phyloP scores from a whole-genome alignment of 2,329 filamentous ascomycete genomes.

The Lecanosticta acicola region DNA sequence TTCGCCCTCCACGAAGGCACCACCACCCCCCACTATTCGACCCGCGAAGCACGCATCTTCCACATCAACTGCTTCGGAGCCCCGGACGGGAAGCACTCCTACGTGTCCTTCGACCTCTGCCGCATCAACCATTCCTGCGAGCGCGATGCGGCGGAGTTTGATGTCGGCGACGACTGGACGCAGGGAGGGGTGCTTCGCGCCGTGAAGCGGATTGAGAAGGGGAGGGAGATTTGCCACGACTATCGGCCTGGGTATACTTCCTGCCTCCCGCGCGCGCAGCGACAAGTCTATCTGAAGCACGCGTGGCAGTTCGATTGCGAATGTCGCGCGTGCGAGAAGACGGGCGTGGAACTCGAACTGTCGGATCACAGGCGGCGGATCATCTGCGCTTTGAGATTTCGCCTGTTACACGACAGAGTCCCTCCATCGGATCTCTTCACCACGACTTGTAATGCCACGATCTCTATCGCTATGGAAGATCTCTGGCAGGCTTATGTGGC shows the following conservation, averaged over 20 bases:
- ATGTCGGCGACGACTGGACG: background rate
- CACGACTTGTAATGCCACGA: background rate
- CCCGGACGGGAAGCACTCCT: background rate
- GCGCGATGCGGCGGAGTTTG: background rate
- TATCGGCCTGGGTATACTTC: background rate
- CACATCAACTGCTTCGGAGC: constrained; percentile 1
- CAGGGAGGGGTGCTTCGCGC: background rate
- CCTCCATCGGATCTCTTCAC: too few species aligned
- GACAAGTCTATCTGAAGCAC: constrained; percentile 1
- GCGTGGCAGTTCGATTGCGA: constrained; percentile 1
- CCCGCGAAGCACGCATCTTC: constrained; percentile 2
- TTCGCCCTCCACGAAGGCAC: constrained; percentile 1
- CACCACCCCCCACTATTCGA: background rate
- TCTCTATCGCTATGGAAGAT: background rate
- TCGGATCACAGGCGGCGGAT: background rate
- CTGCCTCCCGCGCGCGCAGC: background rate
- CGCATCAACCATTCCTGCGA: constrained; percentile 4
- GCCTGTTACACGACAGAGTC: background rate
- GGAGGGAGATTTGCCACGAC: background rate
- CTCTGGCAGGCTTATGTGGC: background rate
- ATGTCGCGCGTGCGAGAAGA: background rate
- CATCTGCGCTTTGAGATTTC: background rate
- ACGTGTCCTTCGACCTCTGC: background rate
- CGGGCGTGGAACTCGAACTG: background rate
- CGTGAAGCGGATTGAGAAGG: background rate